phyloP scores from a whole-genome alignment of 2,329 filamentous ascomycete species.

The Neonectria punicea region DNA sequence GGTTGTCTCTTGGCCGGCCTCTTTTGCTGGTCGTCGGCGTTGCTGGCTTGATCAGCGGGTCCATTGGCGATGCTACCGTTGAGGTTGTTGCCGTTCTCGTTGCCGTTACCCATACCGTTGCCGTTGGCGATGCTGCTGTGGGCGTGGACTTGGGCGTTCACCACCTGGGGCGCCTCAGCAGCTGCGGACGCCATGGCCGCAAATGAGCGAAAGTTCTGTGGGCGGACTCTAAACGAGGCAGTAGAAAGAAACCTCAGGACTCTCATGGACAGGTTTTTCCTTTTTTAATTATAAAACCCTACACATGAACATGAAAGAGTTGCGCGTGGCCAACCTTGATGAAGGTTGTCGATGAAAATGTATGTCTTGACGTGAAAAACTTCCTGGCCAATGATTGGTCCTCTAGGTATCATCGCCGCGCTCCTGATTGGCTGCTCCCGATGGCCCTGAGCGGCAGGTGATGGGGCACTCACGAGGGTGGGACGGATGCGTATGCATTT shows the following conservation, averaged over 20 bases:
- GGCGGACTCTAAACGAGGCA: conserved; percentile 30
- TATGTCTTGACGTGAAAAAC: conserved; percentile 21
- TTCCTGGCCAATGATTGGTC: conserved; percentile 28
- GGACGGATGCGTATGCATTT: conserved; percentile 27
- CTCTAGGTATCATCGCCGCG: conserved; percentile 7
- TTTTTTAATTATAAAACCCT: neutral
- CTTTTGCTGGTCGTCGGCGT: conserved; percentile 22
- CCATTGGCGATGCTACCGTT: conserved; percentile 24
- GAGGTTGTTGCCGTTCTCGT: neutral
- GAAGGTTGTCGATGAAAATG: conserved; percentile 1
- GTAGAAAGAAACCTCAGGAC: conserved; percentile 28
- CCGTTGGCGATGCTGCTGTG: conserved; percentile 11
- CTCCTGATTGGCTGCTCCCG: conserved; percentile 33
- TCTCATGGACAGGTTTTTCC: conserved; percentile 31
- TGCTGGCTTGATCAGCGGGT: neutral
- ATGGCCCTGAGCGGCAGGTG: conserved; percentile 35
- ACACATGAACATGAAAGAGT: neutral
- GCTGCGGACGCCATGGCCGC: conserved; percentile 38
- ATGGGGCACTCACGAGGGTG: conserved; percentile 37
- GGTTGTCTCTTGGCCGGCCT: conserved; percentile 36
- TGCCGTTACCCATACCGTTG: neutral
- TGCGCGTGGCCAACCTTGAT: conserved; percentile 1
- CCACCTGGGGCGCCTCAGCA: conserved; percentile 26
- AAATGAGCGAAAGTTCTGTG: conserved; percentile 32
- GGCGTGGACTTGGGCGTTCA: conserved; percentile 6